A percentile compares a stretch with the other conserved stretches of the same genome.
Conservation (phyloP, 1,139 yeast genomes). For the Pichia sp. region DNA sequence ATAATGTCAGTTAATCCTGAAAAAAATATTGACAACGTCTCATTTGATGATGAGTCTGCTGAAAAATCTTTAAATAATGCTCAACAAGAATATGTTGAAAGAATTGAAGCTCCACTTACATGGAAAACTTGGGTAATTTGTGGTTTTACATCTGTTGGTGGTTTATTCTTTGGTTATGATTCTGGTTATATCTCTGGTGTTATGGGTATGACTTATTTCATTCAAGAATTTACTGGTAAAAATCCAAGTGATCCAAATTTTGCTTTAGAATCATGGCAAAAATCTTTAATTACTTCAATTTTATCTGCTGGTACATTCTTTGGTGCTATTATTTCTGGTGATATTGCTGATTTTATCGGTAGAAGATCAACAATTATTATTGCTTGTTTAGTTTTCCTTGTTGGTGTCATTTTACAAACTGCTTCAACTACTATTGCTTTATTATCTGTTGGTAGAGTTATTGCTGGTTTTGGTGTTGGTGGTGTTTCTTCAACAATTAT, state of each 20-base stretch:
- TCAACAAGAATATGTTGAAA: slow-evolving; percentile 14
- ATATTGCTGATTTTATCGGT: slow-evolving; percentile 51
- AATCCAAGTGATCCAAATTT: slow-evolving; percentile 16
- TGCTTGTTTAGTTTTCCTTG: slow-evolving; percentile 47
- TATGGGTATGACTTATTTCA: slow-evolving; percentile 47
- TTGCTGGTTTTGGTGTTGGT: slow-evolving; percentile 68
- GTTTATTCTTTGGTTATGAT: slow-evolving; percentile 53
- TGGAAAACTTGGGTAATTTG: slow-evolving; percentile 30
- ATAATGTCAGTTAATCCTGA: not conserved
- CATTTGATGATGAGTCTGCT: not conserved
- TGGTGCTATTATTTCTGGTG: slow-evolving; percentile 54
- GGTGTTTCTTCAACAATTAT: slow-evolving; percentile 60
- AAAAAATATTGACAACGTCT: not conserved
- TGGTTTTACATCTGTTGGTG: slow-evolving; percentile 48
- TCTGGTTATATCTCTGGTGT: slow-evolving; percentile 57
- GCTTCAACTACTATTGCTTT: slow-evolving; percentile 43
- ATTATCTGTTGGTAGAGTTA: slow-evolving; percentile 52
- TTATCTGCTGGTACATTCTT: slow-evolving; percentile 53
- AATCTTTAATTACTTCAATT: slow-evolving; percentile 49
- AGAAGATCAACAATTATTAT: slow-evolving; percentile 52
- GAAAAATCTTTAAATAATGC: slow-evolving; percentile 1
- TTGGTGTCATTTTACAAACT: slow-evolving; percentile 59
- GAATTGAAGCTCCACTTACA: slow-evolving; percentile 31
- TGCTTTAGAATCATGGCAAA: slow-evolving; percentile 27
- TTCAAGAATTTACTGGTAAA: slow-evolving; percentile 33